Conservation (phyloP, 345 rosid species). For the Brassica carinata region DNA sequence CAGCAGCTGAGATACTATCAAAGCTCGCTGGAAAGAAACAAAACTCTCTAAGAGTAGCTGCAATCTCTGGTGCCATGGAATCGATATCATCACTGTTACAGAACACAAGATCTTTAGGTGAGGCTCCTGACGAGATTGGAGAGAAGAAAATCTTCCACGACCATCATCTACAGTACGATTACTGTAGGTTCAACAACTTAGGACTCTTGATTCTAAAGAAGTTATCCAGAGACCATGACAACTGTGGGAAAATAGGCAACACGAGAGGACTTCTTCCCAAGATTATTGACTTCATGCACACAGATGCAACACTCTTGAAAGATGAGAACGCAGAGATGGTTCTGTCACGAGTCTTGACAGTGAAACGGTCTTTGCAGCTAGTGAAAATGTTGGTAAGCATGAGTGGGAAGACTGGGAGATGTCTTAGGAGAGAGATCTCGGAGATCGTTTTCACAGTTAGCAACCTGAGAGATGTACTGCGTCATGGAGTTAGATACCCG, state of each 20-base stretch:
- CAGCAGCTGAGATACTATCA: slow-evolving; percentile 76
- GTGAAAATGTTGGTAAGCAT: slow-evolving; percentile 84
- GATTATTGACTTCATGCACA: slow-evolving; percentile 73
- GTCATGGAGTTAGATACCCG: slow-evolving; percentile 68
- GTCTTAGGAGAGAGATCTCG: slow-evolving; percentile 75
- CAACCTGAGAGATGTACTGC: slow-evolving; percentile 70
- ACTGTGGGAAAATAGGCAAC: slow-evolving; percentile 90
- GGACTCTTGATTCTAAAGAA: slow-evolving; percentile 83
- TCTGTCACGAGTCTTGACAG: slow-evolving; percentile 58
- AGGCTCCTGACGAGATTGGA: slow-evolving; percentile 70
- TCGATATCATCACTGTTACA: slow-evolving; percentile 85
- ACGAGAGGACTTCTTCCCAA: slow-evolving; percentile 88
- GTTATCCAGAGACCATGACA: slow-evolving; percentile 82
- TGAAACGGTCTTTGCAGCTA: slow-evolving; percentile 77
- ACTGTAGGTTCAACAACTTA: slow-evolving; percentile 73
- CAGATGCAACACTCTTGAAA: slow-evolving; percentile 53
- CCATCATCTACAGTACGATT: slow-evolving; percentile 58
- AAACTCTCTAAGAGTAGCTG: slow-evolving; percentile 74
- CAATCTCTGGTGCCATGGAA: slow-evolving; percentile 92
- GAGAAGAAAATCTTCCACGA: slow-evolving; percentile 53
- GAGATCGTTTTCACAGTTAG: slow-evolving; percentile 86
- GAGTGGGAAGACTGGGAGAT: slow-evolving; percentile 68
- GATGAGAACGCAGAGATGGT: slow-evolving; percentile 44
- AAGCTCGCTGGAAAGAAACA: slow-evolving; percentile 78
- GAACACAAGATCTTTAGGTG: slow-evolving; percentile 47